Conservation (phyloP, 495 filamentous ascomycete species). For the Xylaria cubensis region DNA sequence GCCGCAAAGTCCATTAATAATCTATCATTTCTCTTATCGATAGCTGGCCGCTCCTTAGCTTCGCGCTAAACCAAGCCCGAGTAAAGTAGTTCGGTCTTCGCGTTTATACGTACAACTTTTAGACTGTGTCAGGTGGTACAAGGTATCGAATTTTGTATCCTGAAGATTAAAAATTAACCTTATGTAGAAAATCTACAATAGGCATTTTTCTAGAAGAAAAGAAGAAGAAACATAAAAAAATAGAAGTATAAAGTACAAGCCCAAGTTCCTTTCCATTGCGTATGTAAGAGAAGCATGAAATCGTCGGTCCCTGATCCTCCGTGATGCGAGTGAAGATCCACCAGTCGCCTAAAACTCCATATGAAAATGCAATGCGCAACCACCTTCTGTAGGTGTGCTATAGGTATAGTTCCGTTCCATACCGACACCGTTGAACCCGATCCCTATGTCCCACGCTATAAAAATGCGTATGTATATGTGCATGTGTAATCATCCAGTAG, state of each 20-base stretch:
- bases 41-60: neutral
- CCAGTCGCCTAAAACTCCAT: conserved; percentile 39
- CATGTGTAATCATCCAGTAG: conserved; percentile 31
- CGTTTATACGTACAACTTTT: neutral
- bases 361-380: conserved; percentile 35
- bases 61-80: conserved; percentile 8
- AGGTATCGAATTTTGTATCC: neutral
- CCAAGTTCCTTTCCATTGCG: conserved; percentile 21
- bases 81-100: conserved; percentile 11
- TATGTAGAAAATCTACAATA: neutral
- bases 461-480: conserved; percentile 15
- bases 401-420: conserved; percentile 25
- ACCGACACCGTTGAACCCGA: neutral
- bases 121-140: neutral
- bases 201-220: neutral
- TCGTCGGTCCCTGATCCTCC: conserved; percentile 35
- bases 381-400: conserved; percentile 22
- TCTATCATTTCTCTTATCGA: neutral
- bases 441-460: conserved; percentile 1
- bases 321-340: conserved; percentile 28
- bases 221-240: neutral
- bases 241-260: conserved; percentile 10
- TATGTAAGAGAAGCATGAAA: conserved; percentile 13
- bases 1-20: neutral
- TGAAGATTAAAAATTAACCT: neutral